Conservation (phyloP, 2,329 filamentous ascomycete species). For the Parascedosporium putredinis region DNA sequence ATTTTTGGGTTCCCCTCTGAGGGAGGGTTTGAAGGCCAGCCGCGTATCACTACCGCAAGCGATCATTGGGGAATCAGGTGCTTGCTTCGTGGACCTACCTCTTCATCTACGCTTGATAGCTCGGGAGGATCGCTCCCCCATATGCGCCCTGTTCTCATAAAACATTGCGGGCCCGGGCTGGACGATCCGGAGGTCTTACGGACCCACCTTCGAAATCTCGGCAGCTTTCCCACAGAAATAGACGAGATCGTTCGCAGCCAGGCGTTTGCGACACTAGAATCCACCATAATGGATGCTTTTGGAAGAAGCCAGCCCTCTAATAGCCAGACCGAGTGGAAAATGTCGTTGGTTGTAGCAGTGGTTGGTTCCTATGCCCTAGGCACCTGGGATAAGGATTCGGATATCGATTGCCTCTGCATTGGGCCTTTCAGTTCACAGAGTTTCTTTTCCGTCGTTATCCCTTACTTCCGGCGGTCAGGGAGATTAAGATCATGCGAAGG, state of each 20-base stretch:
- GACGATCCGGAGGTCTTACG: conserved; percentile 24
- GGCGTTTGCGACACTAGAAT: conserved; percentile 35
- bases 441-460: conserved; percentile 36
- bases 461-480: conserved; percentile 14
- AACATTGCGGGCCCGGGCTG: conserved; percentile 20
- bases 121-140: conserved; percentile 6
- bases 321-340: neutral
- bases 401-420: conserved; percentile 57
- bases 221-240: conserved; percentile 34
- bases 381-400: conserved; percentile 49
- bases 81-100: conserved; percentile 25
- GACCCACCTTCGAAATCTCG: conserved; percentile 23
- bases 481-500: conserved; percentile 42
- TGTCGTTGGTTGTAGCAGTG: conserved; percentile 34
- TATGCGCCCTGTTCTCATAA: conserved; percentile 23
- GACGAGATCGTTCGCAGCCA: conserved; percentile 30
- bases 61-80: conserved; percentile 50
- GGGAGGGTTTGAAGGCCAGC: conserved; percentile 11
- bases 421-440: conserved; percentile 48
- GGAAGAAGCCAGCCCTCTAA: conserved; percentile 19
- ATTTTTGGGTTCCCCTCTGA: conserved; percentile 40
- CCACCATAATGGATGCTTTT: conserved; percentile 18
- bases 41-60: conserved; percentile 27
- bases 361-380: conserved; percentile 58
- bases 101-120: too few species aligned